These are phyloP conservation scores for Scheffersomyces coipomensis DNA, from an alignment of 805 yeast species.

Conservation along the genomic window DNA sequence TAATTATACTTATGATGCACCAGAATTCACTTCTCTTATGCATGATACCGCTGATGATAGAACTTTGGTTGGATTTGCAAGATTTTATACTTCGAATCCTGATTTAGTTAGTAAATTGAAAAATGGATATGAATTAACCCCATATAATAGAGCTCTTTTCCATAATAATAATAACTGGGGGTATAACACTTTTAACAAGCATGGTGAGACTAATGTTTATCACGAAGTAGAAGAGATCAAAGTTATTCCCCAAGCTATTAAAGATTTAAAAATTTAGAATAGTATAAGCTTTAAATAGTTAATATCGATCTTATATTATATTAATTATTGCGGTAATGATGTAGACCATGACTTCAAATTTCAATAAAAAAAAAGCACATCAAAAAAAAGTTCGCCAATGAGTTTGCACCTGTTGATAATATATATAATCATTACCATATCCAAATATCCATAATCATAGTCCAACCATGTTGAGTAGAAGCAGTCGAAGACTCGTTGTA, in stretches of 20 bases:
- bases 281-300: too few species aligned
- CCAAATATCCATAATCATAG: neutral
- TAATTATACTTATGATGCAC: conserved; percentile 18
- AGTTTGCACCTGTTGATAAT: neutral
- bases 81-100: conserved; percentile 45
- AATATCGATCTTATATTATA: too few species aligned
- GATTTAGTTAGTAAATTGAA: conserved; percentile 37
- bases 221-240: conserved; percentile 29
- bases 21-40: conserved; percentile 11
- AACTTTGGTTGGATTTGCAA: conserved; percentile 42
- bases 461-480: neutral
- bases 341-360: neutral
- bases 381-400: neutral
- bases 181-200: conserved; percentile 13
- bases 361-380: neutral
- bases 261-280: conserved; percentile 13
- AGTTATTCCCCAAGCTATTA: conserved; percentile 13
- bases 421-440: neutral
- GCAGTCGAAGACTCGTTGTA: neutral
- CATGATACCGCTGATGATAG: conserved; percentile 17
- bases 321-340: neutral
- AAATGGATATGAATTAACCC: conserved; percentile 31
- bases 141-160: conserved; percentile 39
- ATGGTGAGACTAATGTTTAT: conserved; percentile 13
- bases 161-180: conserved; percentile 31